Evolutionary conservation across 768 basidiomycete genomes (phyloP), one percentile per base, ranked within the genome.

Genomic region (Arthromyces matolae): DNA sequence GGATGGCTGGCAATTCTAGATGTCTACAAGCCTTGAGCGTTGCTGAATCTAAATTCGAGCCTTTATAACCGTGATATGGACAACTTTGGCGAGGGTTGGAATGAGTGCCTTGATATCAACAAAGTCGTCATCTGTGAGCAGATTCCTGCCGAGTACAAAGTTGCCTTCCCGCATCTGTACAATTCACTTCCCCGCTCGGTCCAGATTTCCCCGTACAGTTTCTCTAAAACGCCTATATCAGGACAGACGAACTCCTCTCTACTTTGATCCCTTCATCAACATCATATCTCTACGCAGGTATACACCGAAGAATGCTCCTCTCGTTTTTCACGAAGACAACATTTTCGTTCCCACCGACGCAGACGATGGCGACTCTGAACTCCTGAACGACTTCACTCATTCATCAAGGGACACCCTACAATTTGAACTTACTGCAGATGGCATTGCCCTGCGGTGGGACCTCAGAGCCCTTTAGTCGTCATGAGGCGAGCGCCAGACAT

Each of bases 111-210:
- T 64, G 96, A 99, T 63, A 96, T 98, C 69, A 94, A 96, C 72
- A 99, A 99, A 68, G 89, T 99, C 61, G 95, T 99, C 66, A 98
- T 99, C 57, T 93, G 96, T 18, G 93, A 98, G 63, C 92, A 96
- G 66, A 95, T 98, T 54, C 82, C 95, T 37, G 97, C 95, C 2
- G 96, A 99, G 70, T 97, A 99, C 79, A 97, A 95, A 66, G 93
- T 99, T 42, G 95, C 94, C 2, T 98, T 97, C 77, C 95, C 96
- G 25, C 95, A 99, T 61, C 78, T 99, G 1, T 99, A 99, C 72
- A 99, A 99, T 70, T 96, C 96, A 28, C 78, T 96, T 8, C 96
- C 96, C 37, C 89, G 95, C 25, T 91, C 93, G 20, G 93, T 99
- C 46, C 87, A 80, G 45, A 86, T 99, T 45, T 88, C 90, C 16